phyloP scores from a whole-genome alignment of 805 yeast species.

The Ogataea paradorogensis region DNA sequence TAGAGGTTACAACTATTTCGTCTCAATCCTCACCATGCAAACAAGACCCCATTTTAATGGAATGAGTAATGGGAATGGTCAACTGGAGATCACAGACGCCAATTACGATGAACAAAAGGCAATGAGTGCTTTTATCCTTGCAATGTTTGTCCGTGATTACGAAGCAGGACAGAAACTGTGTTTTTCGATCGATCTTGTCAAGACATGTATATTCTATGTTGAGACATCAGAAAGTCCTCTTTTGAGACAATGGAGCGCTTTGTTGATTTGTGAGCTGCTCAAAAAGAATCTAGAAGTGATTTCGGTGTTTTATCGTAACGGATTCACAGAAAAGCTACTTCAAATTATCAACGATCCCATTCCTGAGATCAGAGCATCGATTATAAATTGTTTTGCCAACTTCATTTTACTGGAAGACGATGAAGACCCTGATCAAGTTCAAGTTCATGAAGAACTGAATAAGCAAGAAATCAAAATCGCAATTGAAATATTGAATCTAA shows the following conservation, averaged over 20 bases:
- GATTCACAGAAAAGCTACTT: slow-evolving; percentile 54
- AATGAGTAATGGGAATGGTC: slow-evolving; percentile 7
- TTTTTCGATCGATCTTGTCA: slow-evolving; percentile 67
- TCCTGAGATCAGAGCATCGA: slow-evolving; percentile 91
- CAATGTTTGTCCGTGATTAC: slow-evolving; percentile 80
- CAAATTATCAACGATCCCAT: slow-evolving; percentile 77
- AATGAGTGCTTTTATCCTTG: slow-evolving; percentile 87
- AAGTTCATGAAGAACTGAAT: slow-evolving; percentile 42
- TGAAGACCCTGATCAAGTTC: slow-evolving; percentile 29
- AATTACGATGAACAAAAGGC: slow-evolving; percentile 86
- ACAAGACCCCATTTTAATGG: slow-evolving; percentile 19
- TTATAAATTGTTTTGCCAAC: slow-evolving; percentile 67
- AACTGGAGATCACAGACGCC: slow-evolving; percentile 34
- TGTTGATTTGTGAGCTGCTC: slow-evolving; percentile 77
- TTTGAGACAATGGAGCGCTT: slow-evolving; percentile 87
- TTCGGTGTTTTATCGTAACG: slow-evolving; percentile 63
- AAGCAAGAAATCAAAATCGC: slow-evolving; percentile 72
- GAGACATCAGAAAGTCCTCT: slow-evolving; percentile 78
- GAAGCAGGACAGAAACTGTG: slow-evolving; percentile 78
- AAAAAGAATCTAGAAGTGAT: slow-evolving; percentile 70
- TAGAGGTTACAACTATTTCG: slow-evolving; percentile 83
- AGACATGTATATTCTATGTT: slow-evolving; percentile 62
- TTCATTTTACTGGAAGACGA: slow-evolving; percentile 49
- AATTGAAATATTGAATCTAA: slow-evolving; percentile 58
- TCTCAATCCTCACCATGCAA: slow-evolving; percentile 62